Base-by-base conservation (phyloP, 345 rosid species). In the Boechera retrofracta region DNA sequence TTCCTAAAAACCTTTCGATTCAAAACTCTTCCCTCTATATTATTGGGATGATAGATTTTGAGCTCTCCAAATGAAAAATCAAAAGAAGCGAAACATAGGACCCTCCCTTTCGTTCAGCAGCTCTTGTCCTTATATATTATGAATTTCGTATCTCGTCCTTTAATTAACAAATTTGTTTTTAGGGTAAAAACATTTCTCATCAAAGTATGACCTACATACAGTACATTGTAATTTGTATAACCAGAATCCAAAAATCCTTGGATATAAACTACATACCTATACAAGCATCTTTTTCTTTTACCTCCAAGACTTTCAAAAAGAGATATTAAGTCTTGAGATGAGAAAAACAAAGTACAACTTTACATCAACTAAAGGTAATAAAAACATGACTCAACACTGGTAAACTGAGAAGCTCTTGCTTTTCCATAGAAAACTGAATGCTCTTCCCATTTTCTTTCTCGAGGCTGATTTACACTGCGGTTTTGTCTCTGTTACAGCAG, bases 331-430 rank as follows among this genome's bases (percentile, higher is more conserved):
- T 47, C 81, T 71, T 71, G 12, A 62, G 51, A 68, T 35, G 70
- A 48, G 7, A 12, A 69, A 57, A 79, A 77, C 85, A 78, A 16
- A 60, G 35, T 39, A 33, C 75, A 59, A 74, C 64, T 61, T 77
- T 77, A 77, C 81, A 72, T 24, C 67, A 73, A 81, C 80, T 76
- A 45, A 66, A 79, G 72, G 67, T 72, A 15, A 72, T 21, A 53
- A 72, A 78, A 75, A 54, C 70, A 39, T 67, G 45, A 52, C 62
- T 81, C 70, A 89, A 60, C 84, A 85, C 52, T 88, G 90, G 76
- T 78, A 85, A 56, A 89, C 83, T 31, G 92, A 88, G 76, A 85
- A 88, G 86, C 94, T 95, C 88, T 87, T 92, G 86, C 83, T 89
- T 87, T 88, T 95, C 92, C 94, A 91, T 7, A 91, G 84, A 67